Conservation (phyloP, 768 basidiomycete genomes). For the Panaeolus cyanescens region DNA sequence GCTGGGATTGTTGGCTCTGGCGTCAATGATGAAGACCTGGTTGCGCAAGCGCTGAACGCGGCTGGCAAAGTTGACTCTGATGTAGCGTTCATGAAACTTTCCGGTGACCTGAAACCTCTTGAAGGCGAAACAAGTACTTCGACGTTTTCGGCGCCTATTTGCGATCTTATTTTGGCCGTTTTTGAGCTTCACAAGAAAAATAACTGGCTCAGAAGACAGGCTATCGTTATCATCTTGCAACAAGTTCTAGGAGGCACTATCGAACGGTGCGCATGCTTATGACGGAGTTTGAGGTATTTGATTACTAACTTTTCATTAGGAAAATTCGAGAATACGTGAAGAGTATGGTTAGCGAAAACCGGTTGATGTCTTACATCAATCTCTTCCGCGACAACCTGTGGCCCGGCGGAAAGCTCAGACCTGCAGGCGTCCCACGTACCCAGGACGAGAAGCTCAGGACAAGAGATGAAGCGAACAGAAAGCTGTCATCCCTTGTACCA, state of each 20-base stretch:
- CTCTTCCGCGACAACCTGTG: constrained; percentile 77
- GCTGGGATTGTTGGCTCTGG: constrained; percentile 81
- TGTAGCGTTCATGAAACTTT: constrained; percentile 69
- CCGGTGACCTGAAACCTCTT: constrained; percentile 77
- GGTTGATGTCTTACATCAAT: constrained; percentile 65
- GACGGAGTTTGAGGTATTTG: background rate
- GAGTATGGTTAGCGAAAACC: constrained; percentile 64
- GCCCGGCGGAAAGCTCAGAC: constrained; percentile 79
- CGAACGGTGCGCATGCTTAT: constrained; percentile 66
- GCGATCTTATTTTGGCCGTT: constrained; percentile 88
- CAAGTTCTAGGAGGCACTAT: constrained; percentile 96
- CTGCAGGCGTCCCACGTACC: constrained; percentile 65
- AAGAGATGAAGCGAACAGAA: constrained; percentile 85
- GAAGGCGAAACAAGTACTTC: constrained; percentile 90
- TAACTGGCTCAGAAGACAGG: constrained; percentile 94
- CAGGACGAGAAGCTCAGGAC: constrained; percentile 80
- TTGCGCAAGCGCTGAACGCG: constrained; percentile 75
- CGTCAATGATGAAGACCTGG: constrained; percentile 81
- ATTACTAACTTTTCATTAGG: constrained; percentile 39
- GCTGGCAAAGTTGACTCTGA: constrained; percentile 68
- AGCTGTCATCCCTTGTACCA: constrained; percentile 88
- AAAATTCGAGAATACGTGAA: constrained; percentile 85
- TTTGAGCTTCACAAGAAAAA: constrained; percentile 96
- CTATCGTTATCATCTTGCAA: constrained; percentile 94
- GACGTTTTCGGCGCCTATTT: constrained; percentile 91